These are phyloP conservation scores for Penicillium psychrosexuale DNA, from an alignment of 2,329 filamentous ascomycete species.

Conservation along the genomic window DNA sequence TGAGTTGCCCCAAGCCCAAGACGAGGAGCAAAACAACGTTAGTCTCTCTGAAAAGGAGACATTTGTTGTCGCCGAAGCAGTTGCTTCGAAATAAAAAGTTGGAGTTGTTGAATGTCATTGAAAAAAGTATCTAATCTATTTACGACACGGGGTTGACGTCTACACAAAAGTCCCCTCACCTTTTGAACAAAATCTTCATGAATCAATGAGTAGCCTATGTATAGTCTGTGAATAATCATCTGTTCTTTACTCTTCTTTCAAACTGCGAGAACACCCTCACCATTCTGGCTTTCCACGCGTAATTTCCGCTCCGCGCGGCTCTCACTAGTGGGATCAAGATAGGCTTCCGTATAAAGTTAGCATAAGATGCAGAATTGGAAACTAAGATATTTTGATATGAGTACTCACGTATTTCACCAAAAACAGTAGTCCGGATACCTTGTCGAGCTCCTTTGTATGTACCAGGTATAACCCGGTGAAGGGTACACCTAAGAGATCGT, in stretches of 20 bases:
- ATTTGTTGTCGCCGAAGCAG: not conserved
- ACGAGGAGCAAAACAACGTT: conserved; percentile 14
- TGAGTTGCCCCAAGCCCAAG: not conserved
- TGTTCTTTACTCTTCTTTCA: not conserved
- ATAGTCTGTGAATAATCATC: not conserved
- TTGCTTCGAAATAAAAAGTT: not conserved
- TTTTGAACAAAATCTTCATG: not conserved
- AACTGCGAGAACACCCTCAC: not conserved
- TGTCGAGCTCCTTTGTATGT: conserved; percentile 4
- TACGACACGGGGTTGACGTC: not conserved
- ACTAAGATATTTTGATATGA: not conserved
- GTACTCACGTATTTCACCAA: conserved; percentile 8
- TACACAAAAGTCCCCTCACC: not conserved
- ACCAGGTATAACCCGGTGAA: conserved; percentile 12
- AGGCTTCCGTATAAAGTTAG: not conserved
- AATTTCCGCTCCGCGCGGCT: not conserved
- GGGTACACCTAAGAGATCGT: conserved; percentile 1
- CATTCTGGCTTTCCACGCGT: not conserved
- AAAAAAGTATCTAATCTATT: not conserved
- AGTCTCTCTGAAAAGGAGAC: not conserved
- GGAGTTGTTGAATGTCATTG: not conserved
- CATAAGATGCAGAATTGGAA: not conserved
- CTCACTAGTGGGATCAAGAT: conserved; percentile 7
- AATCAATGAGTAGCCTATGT: not conserved
- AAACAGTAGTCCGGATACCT: conserved; percentile 11